A percentile compares a stretch with the other conserved stretches of the same genome.
These are phyloP conservation scores for Apium graveolens DNA, from an alignment of 129 eudicot species.

Conservation along the genomic window DNA sequence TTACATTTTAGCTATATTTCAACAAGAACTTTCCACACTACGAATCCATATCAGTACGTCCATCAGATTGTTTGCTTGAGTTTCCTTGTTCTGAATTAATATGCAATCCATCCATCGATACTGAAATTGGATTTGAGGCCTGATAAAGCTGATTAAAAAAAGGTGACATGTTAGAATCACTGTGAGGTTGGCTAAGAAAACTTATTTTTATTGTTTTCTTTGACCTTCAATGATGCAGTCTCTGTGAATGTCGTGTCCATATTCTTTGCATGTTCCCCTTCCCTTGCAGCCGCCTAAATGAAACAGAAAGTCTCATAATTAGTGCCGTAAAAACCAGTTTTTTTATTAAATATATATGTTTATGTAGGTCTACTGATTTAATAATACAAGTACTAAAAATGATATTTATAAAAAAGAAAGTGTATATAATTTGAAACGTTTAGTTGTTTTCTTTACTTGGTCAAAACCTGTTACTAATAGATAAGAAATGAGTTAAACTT, in stretches of 20 bases:
- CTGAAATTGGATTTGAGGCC: slow-evolving; percentile 37
- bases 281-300: slow-evolving; percentile 34
- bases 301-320: background rate
- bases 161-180: background rate
- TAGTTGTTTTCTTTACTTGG: too few species aligned
- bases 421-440: too few species aligned
- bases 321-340: too few species aligned
- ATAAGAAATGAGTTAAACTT: too few species aligned
- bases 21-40: background rate
- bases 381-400: too few species aligned
- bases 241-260: slow-evolving; percentile 39
- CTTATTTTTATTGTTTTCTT: background rate
- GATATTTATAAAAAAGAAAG: too few species aligned
- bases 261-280: slow-evolving; percentile 34
- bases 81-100: slow-evolving; percentile 48
- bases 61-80: slow-evolving; percentile 41
- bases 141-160: slow-evolving; percentile 8
- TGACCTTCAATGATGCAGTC: slow-evolving; percentile 43
- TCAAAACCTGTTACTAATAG: too few species aligned
- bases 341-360: too few species aligned
- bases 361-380: too few species aligned
- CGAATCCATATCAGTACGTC: slow-evolving; percentile 31
- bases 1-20: background rate
- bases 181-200: background rate
- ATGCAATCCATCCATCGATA: slow-evolving; percentile 15